Evolutionary conservation across 768 basidiomycete species (phyloP), one percentile per base, ranked within the genome.

Genomic region (Rhodotorula toruloides): DNA sequence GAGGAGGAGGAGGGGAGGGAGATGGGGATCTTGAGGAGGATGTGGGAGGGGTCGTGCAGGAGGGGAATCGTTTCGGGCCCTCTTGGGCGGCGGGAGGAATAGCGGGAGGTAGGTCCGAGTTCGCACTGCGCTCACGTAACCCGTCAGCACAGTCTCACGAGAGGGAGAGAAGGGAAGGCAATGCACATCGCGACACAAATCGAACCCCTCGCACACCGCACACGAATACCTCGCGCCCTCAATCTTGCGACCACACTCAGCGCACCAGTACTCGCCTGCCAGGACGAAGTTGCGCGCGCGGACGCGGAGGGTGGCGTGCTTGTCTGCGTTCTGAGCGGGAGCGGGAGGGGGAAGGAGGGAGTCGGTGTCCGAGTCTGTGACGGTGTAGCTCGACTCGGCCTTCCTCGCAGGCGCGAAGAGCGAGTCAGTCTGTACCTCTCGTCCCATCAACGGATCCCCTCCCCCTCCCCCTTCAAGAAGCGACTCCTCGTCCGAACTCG

Each of bases 11-110:
- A 29, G 14, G 34, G 11, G n/a, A 36, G n/a, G 0, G 46, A 19
- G 27, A 39, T 5, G 17, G 46, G 58, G 1, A 59, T 39, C 27
- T 59, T 59, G 48, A 59, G 58, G 25, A 59, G 46, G 39, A 59
- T 48, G 48, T 59, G 58, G 9, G 34, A 17, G 4, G 37, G 2
- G 47, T 59, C 48, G 48, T 59, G 58, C 10, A 17, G 0, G 16
- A 22, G 5, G 25, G 53, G 32, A 16, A 21, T 46, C 21, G 19
- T 21, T 22, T 46, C 44, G 44, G n/a, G n/a, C n/a, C n/a, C n/a
- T n/a, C n/a, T 11, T 11, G 44, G 13, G 10, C 22, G 44, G 44
- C 44, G 44, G 44, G n/a, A 27, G 16, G 46, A n/a, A 11, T 46
- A 6, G 42, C 32, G 17, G n/a, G 9, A 1, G n/a, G 47, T 2